Conservation (phyloP, 139 green algal genomes). For the Auxenochlorella pyrenoidosa region DNA sequence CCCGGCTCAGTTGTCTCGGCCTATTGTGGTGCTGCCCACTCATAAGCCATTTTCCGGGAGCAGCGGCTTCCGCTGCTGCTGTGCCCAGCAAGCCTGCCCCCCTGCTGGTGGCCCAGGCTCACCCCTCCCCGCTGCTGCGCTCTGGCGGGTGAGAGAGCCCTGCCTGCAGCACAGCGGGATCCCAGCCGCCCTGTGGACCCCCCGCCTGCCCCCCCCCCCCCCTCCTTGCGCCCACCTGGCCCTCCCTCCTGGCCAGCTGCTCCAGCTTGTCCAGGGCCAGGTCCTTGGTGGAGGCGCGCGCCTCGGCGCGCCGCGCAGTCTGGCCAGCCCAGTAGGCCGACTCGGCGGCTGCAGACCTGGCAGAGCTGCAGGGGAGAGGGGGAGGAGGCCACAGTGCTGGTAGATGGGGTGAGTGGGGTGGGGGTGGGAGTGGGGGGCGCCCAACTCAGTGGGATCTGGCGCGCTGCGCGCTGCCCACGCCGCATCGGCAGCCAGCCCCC, state of each 20-base stretch:
- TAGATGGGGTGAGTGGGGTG: not conserved
- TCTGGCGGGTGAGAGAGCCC: too few relatives aligned
- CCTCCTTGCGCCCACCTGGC: constrained; percentile 1
- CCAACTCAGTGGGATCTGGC: too few relatives aligned
- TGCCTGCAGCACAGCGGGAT: too few relatives aligned
- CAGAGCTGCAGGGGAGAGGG: not conserved
- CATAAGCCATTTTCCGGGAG: not conserved
- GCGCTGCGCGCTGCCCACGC: too few relatives aligned
- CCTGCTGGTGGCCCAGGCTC: too few relatives aligned
- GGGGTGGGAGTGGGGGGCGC: not conserved
- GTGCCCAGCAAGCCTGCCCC: not conserved
- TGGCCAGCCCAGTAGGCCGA: constrained; percentile 18
- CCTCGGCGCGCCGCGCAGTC: not conserved
- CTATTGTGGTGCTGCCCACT: not conserved
- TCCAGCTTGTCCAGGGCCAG: constrained; percentile 26
- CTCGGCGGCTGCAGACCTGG: not conserved
- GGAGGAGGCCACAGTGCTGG: not conserved
- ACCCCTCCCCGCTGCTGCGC: too few relatives aligned
- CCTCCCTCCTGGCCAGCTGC: constrained; percentile 15
- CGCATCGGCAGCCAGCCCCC: too few relatives aligned
- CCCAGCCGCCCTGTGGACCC: too few relatives aligned
- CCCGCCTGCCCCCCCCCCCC: too few relatives aligned
- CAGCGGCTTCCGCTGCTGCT: not conserved
- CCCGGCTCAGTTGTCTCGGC: too few relatives aligned
- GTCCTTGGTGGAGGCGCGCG: not conserved